A percentile compares a stretch with the other conserved stretches of the same genome.
Evolutionary conservation across 2,329 filamentous ascomycete genomes (phyloP).

Genomic region (Neoascochyta sp.): DNA sequence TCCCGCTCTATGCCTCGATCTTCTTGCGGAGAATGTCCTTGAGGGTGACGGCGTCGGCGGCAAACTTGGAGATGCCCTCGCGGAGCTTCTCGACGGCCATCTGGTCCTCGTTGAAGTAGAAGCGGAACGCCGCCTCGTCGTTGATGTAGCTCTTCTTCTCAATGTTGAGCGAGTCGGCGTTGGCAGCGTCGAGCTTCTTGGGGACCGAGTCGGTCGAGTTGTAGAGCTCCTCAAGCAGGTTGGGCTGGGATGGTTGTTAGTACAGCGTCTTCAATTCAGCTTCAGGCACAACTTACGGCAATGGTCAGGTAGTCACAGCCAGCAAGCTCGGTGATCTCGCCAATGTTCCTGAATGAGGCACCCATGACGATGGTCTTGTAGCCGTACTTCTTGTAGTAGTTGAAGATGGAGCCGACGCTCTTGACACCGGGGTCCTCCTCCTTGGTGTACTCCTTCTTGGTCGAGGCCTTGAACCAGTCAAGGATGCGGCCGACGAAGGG

Average conservation of each 20-base stretch:
- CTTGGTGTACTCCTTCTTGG: constrained; percentile 88
- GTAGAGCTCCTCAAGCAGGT: constrained; percentile 88
- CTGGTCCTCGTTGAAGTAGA: constrained; percentile 99
- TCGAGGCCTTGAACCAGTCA: constrained; percentile 97
- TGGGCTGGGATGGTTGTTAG: constrained; percentile 58
- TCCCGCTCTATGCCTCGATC: constrained; percentile 51
- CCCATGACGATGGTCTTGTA: constrained; percentile 99
- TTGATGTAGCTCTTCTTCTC: constrained; percentile 88
- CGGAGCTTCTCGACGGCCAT: constrained; percentile 99
- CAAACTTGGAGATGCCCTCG: constrained; percentile 99
- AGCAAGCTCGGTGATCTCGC: constrained; percentile 97
- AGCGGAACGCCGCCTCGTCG: constrained; percentile 88
- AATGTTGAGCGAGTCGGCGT: constrained; percentile 66
- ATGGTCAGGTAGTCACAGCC: constrained; percentile 99
- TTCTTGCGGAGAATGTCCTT: constrained; percentile 90
- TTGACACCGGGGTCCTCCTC: constrained; percentile 94
- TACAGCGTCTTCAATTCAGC: not conserved
- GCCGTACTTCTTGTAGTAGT: constrained; percentile 99
- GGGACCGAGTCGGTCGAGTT: constrained; percentile 79
- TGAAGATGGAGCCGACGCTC: constrained; percentile 90
- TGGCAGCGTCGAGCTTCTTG: constrained; percentile 80
- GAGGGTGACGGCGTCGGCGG: constrained; percentile 88
- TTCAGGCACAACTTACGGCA: constrained; percentile 58
- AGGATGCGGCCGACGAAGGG: constrained; percentile 99
- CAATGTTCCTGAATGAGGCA: constrained; percentile 92